Percentiles rank a stretch among this genome's conserved stretches.
These are phyloP conservation scores for Crithidia brevicula DNA, from an alignment of 208 protist species.

Conservation along the genomic window DNA sequence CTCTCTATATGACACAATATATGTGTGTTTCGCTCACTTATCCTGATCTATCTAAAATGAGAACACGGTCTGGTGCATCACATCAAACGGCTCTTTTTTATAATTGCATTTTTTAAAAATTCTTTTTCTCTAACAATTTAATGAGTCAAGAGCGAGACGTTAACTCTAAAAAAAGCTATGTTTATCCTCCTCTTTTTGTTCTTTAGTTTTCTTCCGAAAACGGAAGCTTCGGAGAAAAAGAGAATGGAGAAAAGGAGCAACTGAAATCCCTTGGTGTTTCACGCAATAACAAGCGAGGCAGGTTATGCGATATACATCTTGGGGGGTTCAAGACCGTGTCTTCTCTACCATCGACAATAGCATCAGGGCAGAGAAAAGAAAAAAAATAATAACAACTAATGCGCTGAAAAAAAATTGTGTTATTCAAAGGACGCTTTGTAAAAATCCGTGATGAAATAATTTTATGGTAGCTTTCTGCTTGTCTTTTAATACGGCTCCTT, in stretches of 20 bases:
- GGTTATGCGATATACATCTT: neutral
- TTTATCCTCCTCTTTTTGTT: conserved; percentile 2
- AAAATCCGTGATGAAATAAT: too few relatives aligned
- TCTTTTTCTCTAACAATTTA: neutral
- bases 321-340: neutral
- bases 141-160: too few relatives aligned
- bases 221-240: too few relatives aligned
- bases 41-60: too few relatives aligned
- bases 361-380: neutral
- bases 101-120: neutral
- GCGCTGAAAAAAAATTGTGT: neutral
- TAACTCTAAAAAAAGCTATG: too few relatives aligned
- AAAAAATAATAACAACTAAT: neutral
- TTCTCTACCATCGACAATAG: neutral
- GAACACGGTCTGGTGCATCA: too few relatives aligned
- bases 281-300: too few relatives aligned
- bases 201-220: neutral
- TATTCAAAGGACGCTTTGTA: neutral
- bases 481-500: neutral
- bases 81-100: too few relatives aligned
- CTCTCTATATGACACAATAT: too few relatives aligned
- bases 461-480: too few relatives aligned
- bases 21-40: too few relatives aligned
- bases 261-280: neutral
- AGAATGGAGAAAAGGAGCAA: too few relatives aligned